Conservation (phyloP, 2,329 filamentous ascomycete species). For the Microcyclospora tardicrescens region DNA sequence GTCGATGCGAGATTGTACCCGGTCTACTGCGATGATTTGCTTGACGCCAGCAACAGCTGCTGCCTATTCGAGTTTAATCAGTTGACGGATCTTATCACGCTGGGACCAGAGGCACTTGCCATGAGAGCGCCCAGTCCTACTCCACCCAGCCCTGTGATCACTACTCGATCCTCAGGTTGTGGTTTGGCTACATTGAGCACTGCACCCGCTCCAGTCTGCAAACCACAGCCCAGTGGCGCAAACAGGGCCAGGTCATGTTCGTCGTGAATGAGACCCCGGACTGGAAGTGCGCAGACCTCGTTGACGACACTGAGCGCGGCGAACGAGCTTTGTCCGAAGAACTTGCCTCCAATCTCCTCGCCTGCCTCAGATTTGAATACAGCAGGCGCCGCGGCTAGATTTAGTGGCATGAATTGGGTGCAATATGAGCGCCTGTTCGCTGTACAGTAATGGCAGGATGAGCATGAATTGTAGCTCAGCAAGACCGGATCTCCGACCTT, state of each 20-base stretch:
- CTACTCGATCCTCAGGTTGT: constrained; percentile 9
- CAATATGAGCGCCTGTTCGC: constrained; percentile 11
- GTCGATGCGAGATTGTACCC: constrained; percentile 21
- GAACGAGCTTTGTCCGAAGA: constrained; percentile 17
- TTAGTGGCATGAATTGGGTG: constrained; percentile 11
- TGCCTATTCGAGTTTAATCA: too few species aligned
- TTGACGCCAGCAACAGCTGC: constrained; percentile 16
- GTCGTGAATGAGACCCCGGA: constrained; percentile 9
- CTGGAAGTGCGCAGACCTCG: constrained; percentile 12
- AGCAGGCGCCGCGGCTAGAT: constrained; percentile 7
- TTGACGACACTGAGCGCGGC: constrained; percentile 12
- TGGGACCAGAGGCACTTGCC: too few species aligned
- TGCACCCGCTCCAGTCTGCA: constrained; percentile 17
- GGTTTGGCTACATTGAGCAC: constrained; percentile 15
- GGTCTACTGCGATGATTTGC: constrained; percentile 28
- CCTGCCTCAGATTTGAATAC: constrained; percentile 9
- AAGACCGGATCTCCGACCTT: constrained; percentile 13
- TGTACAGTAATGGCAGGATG: constrained; percentile 9
- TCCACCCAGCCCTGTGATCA: constrained; percentile 14
- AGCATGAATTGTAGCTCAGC: constrained; percentile 13
- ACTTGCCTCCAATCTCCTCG: constrained; percentile 11
- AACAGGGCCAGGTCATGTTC: constrained; percentile 14
- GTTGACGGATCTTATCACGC: neutral
- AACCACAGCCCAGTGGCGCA: constrained; percentile 15
- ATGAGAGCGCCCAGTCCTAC: constrained; percentile 26